Base-by-base conservation (phyloP, 768 basidiomycete species). In the Lentinula sp. region DNA sequence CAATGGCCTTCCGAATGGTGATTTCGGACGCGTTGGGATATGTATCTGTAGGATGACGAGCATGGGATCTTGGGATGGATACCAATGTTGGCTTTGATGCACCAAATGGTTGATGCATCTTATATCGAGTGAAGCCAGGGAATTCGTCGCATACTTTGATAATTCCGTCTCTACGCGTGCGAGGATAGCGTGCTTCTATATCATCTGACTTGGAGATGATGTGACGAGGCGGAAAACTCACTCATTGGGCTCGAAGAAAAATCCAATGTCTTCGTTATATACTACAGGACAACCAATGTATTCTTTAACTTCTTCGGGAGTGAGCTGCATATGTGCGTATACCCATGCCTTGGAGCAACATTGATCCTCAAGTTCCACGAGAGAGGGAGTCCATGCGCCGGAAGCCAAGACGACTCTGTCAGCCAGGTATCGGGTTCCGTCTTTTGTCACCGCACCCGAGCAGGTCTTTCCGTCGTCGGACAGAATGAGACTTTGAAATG, bases 91-190 rank as follows among this genome's bases (percentile, higher is more conserved):
- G 50, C 18, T 53, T 13, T 31, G 28, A 16, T 4, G 49, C 51
- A 34, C 59, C 59, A n/a, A 51, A 51, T 10, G 59, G 59, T 31
- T 49, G 49, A 42, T 40, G 48, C 35, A 34, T 42, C 23, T 28
- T 53, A 32, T 45, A 45, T 46, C 57, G 57, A n/a, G 57, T 32
- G 34, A 52, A 53, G 4, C 59, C 45, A 37, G 59, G 59, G 34
- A 60, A 60, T 23, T 60, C 48, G 34, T 60, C 50, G 48, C 48
- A 60, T 4, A 60, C 48, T 51, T 60, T 60, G 46, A 60, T 39
- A 7, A 50, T 23, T 49, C 59, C 46, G 46, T 43, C n/a, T 46
- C 54, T 56, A 28, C 28, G 28, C 28, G 28, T 28, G 3, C 28
- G 28, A 28, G 28, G 28, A 28, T 28, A 28, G 28, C 28, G 28